Percentiles rank a stretch among this genome's conserved stretches.
These are phyloP conservation scores for Porcisia hertigi DNA, from an alignment of 208 protist species.

Conservation along the genomic window DNA sequence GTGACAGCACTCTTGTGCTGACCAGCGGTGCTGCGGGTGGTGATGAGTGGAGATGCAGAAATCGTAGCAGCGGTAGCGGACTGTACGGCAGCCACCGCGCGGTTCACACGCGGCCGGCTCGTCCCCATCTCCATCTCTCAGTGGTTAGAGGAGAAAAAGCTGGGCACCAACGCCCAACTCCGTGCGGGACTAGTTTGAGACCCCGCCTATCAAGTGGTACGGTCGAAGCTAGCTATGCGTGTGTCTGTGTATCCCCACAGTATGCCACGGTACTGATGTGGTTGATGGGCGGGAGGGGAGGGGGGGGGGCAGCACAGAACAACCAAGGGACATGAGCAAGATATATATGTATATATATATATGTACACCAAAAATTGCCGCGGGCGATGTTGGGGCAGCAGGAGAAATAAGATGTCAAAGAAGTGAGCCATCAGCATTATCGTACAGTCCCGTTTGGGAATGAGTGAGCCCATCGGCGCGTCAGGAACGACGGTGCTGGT, in stretches of 20 bases:
- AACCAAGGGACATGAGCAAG: not conserved
- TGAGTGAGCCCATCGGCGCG: no score
- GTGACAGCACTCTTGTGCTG: conserved; percentile 10
- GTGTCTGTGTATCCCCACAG: not conserved
- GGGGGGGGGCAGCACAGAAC: not conserved
- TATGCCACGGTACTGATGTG: not conserved
- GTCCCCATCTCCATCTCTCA: conserved; percentile 17
- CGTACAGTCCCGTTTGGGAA: no score
- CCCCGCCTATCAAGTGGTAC: not conserved
- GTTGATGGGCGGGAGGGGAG: no score
- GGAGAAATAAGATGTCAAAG: no score
- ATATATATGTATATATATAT: not conserved
- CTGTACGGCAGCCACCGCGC: conserved; percentile 69
- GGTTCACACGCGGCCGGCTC: conserved; percentile 30
- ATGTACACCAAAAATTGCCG: no score
- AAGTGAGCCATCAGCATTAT: no score
- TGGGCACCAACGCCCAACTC: not conserved
- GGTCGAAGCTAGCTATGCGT: not conserved
- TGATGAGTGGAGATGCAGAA: conserved; percentile 29
- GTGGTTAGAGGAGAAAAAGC: no score
- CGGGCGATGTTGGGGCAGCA: no score
- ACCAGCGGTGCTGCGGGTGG: not conserved
- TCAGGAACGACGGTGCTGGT: no score
- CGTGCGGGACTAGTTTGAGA: not conserved
- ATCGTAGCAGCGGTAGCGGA: conserved; percentile 31